Evolutionary conservation across 2,329 filamentous ascomycete genomes (phyloP).

Genomic region (Colletotrichum brevisporum): DNA sequence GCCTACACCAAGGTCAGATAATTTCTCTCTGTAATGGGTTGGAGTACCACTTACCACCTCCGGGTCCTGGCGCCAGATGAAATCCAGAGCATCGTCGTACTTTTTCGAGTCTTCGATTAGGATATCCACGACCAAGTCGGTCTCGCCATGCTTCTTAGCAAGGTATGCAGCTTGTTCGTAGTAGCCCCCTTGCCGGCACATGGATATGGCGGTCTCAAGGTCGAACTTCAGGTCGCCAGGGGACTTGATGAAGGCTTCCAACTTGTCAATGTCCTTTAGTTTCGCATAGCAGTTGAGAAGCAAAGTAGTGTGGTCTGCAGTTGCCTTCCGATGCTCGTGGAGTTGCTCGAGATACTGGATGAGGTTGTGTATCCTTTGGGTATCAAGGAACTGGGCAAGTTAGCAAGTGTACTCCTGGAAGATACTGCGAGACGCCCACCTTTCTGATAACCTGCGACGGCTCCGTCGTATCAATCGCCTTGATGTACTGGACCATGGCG

Average conservation of each 20-base stretch:
- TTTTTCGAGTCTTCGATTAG: slow-evolving; percentile 95
- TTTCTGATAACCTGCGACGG: slow-evolving; percentile 97
- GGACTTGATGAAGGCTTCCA: slow-evolving; percentile 97
- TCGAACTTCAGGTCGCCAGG: slow-evolving; percentile 97
- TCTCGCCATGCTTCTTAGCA: slow-evolving; percentile 93
- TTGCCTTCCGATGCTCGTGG: slow-evolving; percentile 93
- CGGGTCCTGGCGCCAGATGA: slow-evolving; percentile 90
- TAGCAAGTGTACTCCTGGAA: slow-evolving; percentile 43
- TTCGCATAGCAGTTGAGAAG: slow-evolving; percentile 98
- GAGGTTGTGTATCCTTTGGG: slow-evolving; percentile 95
- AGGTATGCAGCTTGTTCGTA: slow-evolving; percentile 97
- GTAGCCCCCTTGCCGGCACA: slow-evolving; percentile 98
- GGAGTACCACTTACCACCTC: slow-evolving; percentile 70
- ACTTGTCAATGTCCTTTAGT: slow-evolving; percentile 94
- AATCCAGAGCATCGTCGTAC: slow-evolving; percentile 89
- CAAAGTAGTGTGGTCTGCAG: slow-evolving; percentile 94
- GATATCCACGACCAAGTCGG: slow-evolving; percentile 94
- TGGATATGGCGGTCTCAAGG: slow-evolving; percentile 94
- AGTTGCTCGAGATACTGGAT: slow-evolving; percentile 98
- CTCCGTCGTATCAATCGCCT: slow-evolving; percentile 95
- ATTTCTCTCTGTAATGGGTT: neutral
- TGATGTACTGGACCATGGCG: slow-evolving; percentile 98
- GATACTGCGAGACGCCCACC: slow-evolving; percentile 56
- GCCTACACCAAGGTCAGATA: slow-evolving; percentile 67
- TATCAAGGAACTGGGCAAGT: slow-evolving; percentile 83